Percentiles rank a stretch among this genome's conserved stretches.
phyloP scores from a whole-genome alignment of 305 asterid species.

The Solanum hybrid region DNA sequence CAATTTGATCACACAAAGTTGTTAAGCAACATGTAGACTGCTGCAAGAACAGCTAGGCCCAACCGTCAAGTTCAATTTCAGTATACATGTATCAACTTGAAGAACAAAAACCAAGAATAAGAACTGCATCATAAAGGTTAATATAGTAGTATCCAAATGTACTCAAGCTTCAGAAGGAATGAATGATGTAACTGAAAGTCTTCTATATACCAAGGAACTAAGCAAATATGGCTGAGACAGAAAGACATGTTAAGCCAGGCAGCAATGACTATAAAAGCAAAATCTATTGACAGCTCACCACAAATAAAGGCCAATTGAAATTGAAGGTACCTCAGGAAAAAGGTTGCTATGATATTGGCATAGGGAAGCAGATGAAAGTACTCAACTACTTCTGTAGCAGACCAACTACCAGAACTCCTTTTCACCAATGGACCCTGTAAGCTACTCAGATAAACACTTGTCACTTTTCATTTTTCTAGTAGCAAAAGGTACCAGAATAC shows the following conservation, averaged over 20 bases:
- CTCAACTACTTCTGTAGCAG: conserved; percentile 19
- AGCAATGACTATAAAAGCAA: neutral
- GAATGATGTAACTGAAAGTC: neutral
- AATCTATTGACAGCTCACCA: neutral
- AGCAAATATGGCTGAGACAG: neutral
- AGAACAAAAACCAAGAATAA: neutral
- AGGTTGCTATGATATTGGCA: conserved; percentile 14
- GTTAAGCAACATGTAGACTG: neutral
- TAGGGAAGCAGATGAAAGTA: conserved; percentile 30
- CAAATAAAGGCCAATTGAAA: neutral
- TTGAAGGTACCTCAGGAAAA: conserved; percentile 16
- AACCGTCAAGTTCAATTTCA: neutral
- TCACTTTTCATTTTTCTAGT: neutral
- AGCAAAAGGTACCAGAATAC: neutral
- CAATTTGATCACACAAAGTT: neutral
- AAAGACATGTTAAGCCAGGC: neutral
- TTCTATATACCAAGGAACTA: neutral
- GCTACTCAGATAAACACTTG: conserved; percentile 7
- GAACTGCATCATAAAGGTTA: neutral
- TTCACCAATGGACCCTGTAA: conserved; percentile 26
- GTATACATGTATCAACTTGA: neutral
- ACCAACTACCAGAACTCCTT: conserved; percentile 15
- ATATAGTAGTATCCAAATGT: neutral
- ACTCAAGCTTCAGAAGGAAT: neutral
- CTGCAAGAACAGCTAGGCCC: neutral